Evolutionary conservation across 140 eudicot species (phyloP).

Genomic region (Senecio squalidus): DNA sequence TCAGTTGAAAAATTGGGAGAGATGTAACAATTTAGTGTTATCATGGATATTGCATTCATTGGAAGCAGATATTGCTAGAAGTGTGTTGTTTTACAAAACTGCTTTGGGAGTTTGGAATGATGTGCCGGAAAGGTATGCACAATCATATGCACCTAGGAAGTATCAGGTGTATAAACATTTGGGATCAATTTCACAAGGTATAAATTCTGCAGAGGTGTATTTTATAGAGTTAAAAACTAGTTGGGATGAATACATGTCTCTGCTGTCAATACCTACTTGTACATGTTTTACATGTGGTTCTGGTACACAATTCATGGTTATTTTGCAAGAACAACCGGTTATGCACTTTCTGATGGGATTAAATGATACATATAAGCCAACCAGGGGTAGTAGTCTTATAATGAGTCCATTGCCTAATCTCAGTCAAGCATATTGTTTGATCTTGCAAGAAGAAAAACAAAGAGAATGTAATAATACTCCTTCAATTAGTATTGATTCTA

Average conservation of each 20-base stretch:
- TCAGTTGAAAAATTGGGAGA: no score
- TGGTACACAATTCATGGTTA: neutral
- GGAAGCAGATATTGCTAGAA: no score
- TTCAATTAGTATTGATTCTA: neutral
- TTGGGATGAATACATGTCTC: slow-evolving; percentile 3
- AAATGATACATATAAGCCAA: neutral
- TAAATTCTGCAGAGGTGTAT: neutral
- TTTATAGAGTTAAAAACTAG: neutral
- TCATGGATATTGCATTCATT: no score
- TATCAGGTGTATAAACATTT: no score
- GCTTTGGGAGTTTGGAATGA: no score
- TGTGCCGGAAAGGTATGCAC: no score
- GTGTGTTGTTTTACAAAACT: no score
- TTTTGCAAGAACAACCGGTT: neutral
- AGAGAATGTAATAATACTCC: neutral
- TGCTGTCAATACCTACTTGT: neutral
- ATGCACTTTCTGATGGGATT: neutral
- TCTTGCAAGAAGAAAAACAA: neutral
- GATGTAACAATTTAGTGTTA: no score
- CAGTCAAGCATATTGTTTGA: neutral
- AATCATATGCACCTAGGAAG: no score
- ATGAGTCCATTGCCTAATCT: neutral
- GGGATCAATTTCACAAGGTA: neutral
- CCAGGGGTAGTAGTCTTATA: neutral
- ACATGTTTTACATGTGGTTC: neutral